Base-by-base conservation (phyloP, 768 basidiomycete genomes). In the Mycena capillaripes region DNA sequence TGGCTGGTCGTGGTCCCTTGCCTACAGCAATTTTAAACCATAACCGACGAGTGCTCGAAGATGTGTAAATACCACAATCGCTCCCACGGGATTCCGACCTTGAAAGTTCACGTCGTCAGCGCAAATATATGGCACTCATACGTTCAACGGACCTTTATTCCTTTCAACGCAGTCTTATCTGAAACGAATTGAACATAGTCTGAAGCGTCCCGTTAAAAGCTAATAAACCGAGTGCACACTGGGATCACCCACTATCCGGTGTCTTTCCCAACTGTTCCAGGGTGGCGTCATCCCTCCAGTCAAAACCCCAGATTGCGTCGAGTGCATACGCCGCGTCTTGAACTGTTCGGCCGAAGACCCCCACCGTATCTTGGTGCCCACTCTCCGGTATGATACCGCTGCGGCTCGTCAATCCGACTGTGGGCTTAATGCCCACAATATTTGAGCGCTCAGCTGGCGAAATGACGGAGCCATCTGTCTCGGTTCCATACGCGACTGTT, bases 401-500 rank as follows among this genome's bases (percentile, higher is more conserved):
- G 10, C 84, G 80, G 19, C 84, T 85, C 11, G 84, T 85, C 21
- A 86, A 72, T 1, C 86, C 85, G 17, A 86, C 83, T 2, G 83
- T 86, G 0, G 85, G 83, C 72, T 86, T 85, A 32, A 86, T 83
- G 1, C 84, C 86, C n/a, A 84, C 85, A 9, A 86, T 60, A 66
- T 84, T 84, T 46, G 84, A 80, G 32, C 81, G 77, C 65, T 78
- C 78, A 10, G 81, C 78, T 36, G 83, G 86, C 14, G 79, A 83
- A n/a, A 79, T 81, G 38, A 85, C 78, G 40, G 83, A 81, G 16
- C 84, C 80, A 55, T 82, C 80, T 3, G 81, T 82, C 61, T 83
- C 81, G 14, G 74, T 75, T n/a, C 74, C 74, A 29, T 46, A 75
- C 19, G 74, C 60, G 78, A 79, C 36, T 65, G 79, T 55, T 78